Conservation (phyloP, 2,329 filamentous ascomycete genomes). For the Laburnicola sp. region DNA sequence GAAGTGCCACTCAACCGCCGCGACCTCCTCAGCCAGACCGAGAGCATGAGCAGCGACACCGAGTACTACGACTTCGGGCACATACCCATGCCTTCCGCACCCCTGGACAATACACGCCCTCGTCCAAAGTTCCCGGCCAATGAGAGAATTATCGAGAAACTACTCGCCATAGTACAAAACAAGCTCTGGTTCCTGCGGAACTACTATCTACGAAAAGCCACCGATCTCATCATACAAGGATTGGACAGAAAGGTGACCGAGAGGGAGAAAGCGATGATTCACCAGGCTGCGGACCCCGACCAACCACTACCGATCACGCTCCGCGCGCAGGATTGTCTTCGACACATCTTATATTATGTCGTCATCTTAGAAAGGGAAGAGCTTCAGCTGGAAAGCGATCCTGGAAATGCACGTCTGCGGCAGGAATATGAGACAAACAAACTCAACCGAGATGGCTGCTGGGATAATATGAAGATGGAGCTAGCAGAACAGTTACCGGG, state of each 20-base stretch:
- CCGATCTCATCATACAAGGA: neutral
- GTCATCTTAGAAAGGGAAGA: neutral
- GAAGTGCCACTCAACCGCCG: too few species aligned
- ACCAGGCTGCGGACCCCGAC: neutral
- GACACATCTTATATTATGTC: neutral
- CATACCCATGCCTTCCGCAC: neutral
- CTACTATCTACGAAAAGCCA: neutral
- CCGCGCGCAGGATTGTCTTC: neutral
- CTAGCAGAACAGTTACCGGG: slow-evolving; percentile 2
- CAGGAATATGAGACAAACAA: neutral
- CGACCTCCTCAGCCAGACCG: too few species aligned
- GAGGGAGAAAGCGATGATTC: neutral
- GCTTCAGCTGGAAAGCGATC: too few species aligned
- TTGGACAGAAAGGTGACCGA: neutral
- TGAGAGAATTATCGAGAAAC: neutral
- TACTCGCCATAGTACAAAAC: neutral
- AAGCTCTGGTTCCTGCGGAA: slow-evolving; percentile 1
- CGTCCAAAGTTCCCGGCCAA: neutral
- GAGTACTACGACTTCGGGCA: neutral
- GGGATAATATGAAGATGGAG: neutral
- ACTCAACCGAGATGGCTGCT: neutral
- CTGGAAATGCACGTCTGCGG: neutral
- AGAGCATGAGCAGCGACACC: neutral
- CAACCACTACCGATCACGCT: neutral
- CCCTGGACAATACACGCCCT: neutral